Evolutionary conservation across 768 basidiomycete genomes (phyloP).

Genomic region (Amanita phalloides): DNA sequence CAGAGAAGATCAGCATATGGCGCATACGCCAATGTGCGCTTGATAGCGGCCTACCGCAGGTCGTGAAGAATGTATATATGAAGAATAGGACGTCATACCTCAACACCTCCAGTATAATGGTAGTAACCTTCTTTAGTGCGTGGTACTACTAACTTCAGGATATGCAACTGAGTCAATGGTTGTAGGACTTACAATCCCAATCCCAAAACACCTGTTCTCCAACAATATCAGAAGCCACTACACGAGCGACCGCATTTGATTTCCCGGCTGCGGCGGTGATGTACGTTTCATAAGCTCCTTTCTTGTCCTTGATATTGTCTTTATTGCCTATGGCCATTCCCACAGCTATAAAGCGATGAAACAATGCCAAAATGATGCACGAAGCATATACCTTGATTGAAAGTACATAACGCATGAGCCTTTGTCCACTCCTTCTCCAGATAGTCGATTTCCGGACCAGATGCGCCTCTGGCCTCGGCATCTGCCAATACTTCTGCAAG

Average conservation of each 20-base stretch:
- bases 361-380: neutral
- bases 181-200: conserved; percentile 61
- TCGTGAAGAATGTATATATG: neutral
- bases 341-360: conserved; percentile 34
- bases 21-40: conserved; percentile 69
- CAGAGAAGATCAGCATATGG: conserved; percentile 86
- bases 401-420: conserved; percentile 63
- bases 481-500: conserved; percentile 63
- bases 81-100: conserved; percentile 23
- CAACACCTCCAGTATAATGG: conserved; percentile 74
- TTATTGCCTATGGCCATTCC: conserved; percentile 38
- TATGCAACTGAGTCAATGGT: neutral
- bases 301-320: conserved; percentile 42
- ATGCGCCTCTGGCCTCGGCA: conserved; percentile 53
- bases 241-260: conserved; percentile 63
- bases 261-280: conserved; percentile 45
- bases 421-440: conserved; percentile 72
- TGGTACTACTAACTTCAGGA: conserved; percentile 41
- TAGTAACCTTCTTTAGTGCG: conserved; percentile 89
- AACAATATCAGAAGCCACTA: conserved; percentile 63
- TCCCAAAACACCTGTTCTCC: conserved; percentile 75
- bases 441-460: conserved; percentile 58
- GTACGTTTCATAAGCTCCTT: conserved; percentile 48
- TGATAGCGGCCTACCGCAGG: conserved; percentile 54
- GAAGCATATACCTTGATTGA: conserved; percentile 58